Evolutionary conservation across 1,284 basidiomycete species (phyloP).

Genomic region (Austroboletus rostrupii): DNA sequence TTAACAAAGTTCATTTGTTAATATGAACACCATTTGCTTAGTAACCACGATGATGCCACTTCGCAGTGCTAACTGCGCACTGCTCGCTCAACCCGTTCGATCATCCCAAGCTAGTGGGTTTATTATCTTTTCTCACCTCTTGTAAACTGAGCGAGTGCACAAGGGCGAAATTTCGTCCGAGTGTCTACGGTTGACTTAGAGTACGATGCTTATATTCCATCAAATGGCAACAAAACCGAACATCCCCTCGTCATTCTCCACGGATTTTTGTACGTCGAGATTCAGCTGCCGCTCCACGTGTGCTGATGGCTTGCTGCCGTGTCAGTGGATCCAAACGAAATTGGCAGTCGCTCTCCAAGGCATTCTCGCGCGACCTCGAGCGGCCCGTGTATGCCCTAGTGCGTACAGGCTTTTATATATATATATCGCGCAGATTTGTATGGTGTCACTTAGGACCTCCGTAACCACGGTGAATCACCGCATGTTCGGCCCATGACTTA

Average conservation of each 20-base stretch:
- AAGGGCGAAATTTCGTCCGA: slow-evolving; percentile 23
- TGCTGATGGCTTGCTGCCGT: background rate
- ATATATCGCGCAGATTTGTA: background rate
- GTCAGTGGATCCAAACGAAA: slow-evolving; percentile 76
- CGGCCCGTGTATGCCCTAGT: slow-evolving; percentile 74
- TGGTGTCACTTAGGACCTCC: slow-evolving; percentile 56
- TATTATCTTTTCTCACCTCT: background rate
- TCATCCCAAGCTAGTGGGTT: slow-evolving; percentile 10
- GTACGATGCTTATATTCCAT: slow-evolving; percentile 41
- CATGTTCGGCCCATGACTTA: slow-evolving; percentile 72
- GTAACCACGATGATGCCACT: slow-evolving; percentile 10
- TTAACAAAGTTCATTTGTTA: too few species aligned
- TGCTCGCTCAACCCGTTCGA: background rate
- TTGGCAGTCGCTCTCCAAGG: slow-evolving; percentile 69
- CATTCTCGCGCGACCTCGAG: slow-evolving; percentile 53
- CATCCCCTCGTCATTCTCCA: slow-evolving; percentile 61
- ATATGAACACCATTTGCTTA: too few species aligned
- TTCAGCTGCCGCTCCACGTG: background rate
- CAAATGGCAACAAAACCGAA: slow-evolving; percentile 38
- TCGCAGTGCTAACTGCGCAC: background rate
- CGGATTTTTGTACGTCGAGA: slow-evolving; percentile 54
- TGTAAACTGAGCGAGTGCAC: slow-evolving; percentile 8
- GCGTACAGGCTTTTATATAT: slow-evolving; percentile 18
- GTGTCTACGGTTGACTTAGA: slow-evolving; percentile 37
- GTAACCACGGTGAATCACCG: slow-evolving; percentile 81